A percentile compares a stretch with the other conserved stretches of the same genome.
These are phyloP conservation scores for Magnusiomyces magnusii DNA, from an alignment of 1,139 yeast genomes.

Conservation along the genomic window DNA sequence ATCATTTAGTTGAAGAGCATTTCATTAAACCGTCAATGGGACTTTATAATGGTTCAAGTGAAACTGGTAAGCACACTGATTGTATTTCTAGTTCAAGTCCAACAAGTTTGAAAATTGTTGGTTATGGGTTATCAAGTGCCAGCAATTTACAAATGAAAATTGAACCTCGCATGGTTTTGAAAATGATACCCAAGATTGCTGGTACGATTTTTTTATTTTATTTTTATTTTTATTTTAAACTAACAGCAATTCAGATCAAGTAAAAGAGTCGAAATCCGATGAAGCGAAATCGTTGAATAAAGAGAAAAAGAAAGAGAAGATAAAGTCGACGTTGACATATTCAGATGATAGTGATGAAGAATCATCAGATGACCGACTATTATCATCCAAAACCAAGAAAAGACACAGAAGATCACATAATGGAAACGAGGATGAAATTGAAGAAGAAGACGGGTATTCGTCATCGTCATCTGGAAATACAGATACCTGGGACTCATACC, in stretches of 20 bases:
- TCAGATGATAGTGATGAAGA: neutral
- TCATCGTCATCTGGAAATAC: neutral
- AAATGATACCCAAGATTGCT: neutral
- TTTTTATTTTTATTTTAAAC: too few relatives aligned
- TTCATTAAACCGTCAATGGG: conserved; percentile 32
- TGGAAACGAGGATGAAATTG: neutral
- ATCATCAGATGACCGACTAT: neutral
- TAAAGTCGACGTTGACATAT: too few relatives aligned
- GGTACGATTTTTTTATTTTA: too few relatives aligned
- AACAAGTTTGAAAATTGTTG: neutral
- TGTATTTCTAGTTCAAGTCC: neutral
- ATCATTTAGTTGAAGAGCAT: conserved; percentile 66
- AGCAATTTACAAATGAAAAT: neutral
- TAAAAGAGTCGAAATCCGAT: too few relatives aligned
- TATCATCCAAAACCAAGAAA: neutral
- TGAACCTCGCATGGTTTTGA: neutral
- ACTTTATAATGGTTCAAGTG: neutral
- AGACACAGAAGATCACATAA: neutral
- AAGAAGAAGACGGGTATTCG: neutral
- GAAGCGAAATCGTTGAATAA: too few relatives aligned
- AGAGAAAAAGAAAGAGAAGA: too few relatives aligned
- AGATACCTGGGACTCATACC: conserved; percentile 3
- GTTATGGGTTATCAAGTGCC: neutral
- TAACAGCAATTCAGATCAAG: too few relatives aligned
- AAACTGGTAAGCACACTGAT: neutral